Percentiles rank a stretch among this genome's conserved stretches.
These are phyloP conservation scores for Trichoderma koningiopsis DNA, from an alignment of 2,329 filamentous ascomycete species.

Conservation along the genomic window DNA sequence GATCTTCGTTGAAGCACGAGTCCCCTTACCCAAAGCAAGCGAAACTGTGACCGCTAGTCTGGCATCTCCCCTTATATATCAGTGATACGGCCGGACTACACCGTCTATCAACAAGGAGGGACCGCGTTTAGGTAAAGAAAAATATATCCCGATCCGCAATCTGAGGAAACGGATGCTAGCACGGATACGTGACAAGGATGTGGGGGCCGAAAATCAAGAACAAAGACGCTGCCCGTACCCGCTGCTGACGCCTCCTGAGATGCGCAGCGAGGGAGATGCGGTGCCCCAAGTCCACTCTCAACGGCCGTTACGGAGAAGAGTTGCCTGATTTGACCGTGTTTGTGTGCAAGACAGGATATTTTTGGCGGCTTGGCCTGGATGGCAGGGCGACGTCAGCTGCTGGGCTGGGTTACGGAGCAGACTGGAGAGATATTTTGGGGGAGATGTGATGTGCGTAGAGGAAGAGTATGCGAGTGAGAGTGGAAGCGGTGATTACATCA, in stretches of 20 bases:
- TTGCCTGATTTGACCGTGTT: constrained; percentile 23
- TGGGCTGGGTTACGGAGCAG: neutral
- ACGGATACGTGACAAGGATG: constrained; percentile 18
- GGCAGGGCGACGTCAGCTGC: constrained; percentile 23
- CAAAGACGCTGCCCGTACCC: constrained; percentile 11
- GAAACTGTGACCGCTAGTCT: constrained; percentile 20
- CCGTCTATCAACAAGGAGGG: constrained; percentile 9
- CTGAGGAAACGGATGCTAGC: neutral
- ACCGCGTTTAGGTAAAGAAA: constrained; percentile 1
- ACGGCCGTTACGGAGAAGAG: neutral
- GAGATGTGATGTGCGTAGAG: neutral
- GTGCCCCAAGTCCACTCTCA: constrained; percentile 8
- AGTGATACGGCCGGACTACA: constrained; percentile 1
- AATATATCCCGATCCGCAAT: constrained; percentile 18
- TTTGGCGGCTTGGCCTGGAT: constrained; percentile 6
- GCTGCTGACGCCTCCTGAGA: constrained; percentile 25
- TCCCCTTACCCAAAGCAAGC: neutral
- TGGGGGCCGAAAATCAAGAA: constrained; percentile 2
- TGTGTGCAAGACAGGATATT: constrained; percentile 10
- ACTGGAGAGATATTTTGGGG: neutral
- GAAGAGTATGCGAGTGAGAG: neutral
- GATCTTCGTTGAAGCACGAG: neutral
- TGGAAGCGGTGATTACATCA: neutral
- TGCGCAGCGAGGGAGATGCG: constrained; percentile 12
- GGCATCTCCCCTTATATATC: neutral